Evolutionary conservation across 106 monocot genomes (phyloP).

Genomic region (Acorus gramineus): DNA sequence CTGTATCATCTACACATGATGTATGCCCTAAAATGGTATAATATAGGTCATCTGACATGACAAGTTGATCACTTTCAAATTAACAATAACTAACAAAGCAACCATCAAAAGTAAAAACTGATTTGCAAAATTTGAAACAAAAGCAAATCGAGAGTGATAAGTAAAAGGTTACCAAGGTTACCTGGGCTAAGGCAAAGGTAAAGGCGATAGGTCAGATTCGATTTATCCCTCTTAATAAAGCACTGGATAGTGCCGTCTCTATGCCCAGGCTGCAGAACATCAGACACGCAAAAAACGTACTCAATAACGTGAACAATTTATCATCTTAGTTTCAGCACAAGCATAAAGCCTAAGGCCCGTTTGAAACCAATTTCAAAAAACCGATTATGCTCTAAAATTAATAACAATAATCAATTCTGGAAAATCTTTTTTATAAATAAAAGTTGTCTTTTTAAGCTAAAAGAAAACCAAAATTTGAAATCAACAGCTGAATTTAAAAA

Average conservation of each 20-base stretch:
- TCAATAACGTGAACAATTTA: not conserved
- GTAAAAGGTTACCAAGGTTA: constrained; percentile 13
- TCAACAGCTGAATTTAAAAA: no score
- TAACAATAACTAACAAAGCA: no score
- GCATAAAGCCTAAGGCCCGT: not conserved
- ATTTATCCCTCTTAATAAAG: constrained; percentile 58
- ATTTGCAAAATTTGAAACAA: not conserved
- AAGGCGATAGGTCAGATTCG: constrained; percentile 42
- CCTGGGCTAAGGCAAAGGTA: constrained; percentile 41
- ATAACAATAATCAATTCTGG: no score
- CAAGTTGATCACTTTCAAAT: no score
- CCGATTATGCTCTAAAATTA: no score
- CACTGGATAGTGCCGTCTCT: constrained; percentile 44
- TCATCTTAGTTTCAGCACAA: not conserved
- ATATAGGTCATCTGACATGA: no score
- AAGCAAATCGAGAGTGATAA: not conserved
- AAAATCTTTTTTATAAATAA: no score
- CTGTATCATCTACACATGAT: no score
- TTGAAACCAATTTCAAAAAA: not conserved
- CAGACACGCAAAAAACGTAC: not conserved
- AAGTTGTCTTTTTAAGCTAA: no score
- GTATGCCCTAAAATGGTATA: no score
- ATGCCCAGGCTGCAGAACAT: constrained; percentile 33
- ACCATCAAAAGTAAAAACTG: not conserved
- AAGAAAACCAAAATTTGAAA: no score